These are phyloP conservation scores for Simplicillium sp. DNA, from an alignment of 2,329 filamentous ascomycete species.

Conservation along the genomic window DNA sequence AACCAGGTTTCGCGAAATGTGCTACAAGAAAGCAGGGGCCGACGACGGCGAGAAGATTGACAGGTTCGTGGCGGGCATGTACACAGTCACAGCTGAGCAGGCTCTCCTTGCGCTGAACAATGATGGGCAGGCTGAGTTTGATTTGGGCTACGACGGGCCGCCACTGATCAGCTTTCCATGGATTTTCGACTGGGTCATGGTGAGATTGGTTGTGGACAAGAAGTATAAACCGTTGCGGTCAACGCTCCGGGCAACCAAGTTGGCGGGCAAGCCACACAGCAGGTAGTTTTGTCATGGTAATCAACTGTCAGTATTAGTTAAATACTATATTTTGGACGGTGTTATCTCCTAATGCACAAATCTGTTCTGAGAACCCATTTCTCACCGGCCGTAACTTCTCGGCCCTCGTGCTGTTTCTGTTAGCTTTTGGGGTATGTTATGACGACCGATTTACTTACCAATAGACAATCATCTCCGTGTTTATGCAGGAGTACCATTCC, in stretches of 20 bases:
- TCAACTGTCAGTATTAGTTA: no score
- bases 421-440: slow-evolving; percentile 13
- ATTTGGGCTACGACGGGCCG: slow-evolving; percentile 14
- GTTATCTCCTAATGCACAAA: slow-evolving; percentile 53
- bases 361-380: slow-evolving; percentile 90
- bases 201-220: slow-evolving; percentile 19
- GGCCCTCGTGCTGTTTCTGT: slow-evolving; percentile 60
- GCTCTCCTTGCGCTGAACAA: slow-evolving; percentile 20
- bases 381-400: slow-evolving; percentile 68
- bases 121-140: slow-evolving; percentile 1
- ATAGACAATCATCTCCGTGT: slow-evolving; percentile 79
- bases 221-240: slow-evolving; percentile 10
- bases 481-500: slow-evolving; percentile 81
- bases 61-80: slow-evolving; percentile 79
- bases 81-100: slow-evolving; percentile 68
- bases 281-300: no score
- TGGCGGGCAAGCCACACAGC: no score
- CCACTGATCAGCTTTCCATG: slow-evolving; percentile 92
- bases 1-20: slow-evolving; percentile 57
- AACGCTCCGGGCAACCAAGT: not conserved
- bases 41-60: slow-evolving; percentile 48
- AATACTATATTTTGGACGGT: not conserved
- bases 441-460: slow-evolving; percentile 37
- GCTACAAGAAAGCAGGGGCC: slow-evolving; percentile 55
- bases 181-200: slow-evolving; percentile 62